These are phyloP conservation scores for Penicillium silybi DNA, from an alignment of 495 filamentous ascomycete species.

Conservation along the genomic window DNA sequence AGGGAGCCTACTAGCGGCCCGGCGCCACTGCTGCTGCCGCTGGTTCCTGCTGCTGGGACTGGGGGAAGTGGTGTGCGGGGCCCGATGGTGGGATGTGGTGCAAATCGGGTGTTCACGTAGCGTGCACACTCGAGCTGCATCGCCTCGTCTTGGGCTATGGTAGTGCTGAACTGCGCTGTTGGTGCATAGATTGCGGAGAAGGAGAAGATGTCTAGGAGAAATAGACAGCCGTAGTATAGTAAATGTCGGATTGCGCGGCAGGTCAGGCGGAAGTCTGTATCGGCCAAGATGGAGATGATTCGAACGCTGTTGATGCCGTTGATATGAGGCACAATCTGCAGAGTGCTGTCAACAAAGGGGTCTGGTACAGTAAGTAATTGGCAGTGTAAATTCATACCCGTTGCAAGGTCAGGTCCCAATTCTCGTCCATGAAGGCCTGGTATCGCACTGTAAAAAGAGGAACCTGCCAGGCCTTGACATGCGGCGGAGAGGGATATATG, in stretches of 20 bases:
- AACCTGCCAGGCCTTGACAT: conserved; percentile 81
- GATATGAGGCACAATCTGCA: conserved; percentile 69
- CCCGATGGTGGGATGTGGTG: conserved; percentile 28
- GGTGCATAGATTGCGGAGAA: conserved; percentile 87
- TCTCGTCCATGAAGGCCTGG: conserved; percentile 68
- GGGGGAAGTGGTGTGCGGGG: conserved; percentile 17
- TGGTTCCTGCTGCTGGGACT: conserved; percentile 10
- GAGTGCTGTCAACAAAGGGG: neutral
- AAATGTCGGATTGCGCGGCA: conserved; percentile 82
- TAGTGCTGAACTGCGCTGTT: conserved; percentile 68
- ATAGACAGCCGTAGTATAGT: conserved; percentile 81
- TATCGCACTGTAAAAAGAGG: conserved; percentile 85
- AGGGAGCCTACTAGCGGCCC: conserved; percentile 17
- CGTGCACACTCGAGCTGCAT: conserved; percentile 81
- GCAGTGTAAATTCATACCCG: conserved; percentile 36
- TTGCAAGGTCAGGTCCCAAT: conserved; percentile 89
- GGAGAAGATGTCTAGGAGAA: conserved; percentile 89
- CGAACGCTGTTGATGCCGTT: conserved; percentile 86
- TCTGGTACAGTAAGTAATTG: neutral
- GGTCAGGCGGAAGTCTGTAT: conserved; percentile 78
- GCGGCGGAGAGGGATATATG: conserved; percentile 69
- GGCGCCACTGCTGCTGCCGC: conserved; percentile 7
- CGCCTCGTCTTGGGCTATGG: conserved; percentile 61
- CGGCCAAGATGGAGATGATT: conserved; percentile 75
- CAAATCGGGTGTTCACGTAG: conserved; percentile 62